These are phyloP conservation scores for Cladosporium phlei DNA, from an alignment of 2,329 filamentous ascomycete species.

Conservation along the genomic window DNA sequence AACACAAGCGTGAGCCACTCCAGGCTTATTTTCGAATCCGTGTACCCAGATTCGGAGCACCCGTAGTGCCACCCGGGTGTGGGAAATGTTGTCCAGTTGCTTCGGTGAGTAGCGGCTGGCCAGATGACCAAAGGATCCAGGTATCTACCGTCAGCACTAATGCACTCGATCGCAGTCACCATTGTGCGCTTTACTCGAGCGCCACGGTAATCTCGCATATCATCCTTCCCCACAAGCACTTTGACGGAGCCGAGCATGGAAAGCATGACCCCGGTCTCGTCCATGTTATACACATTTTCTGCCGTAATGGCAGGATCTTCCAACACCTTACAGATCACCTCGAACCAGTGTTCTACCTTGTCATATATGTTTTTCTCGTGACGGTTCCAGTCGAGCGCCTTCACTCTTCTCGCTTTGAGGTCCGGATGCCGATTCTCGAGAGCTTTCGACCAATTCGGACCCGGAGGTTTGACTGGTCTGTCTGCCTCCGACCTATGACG, in stretches of 20 bases:
- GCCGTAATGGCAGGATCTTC: conserved; percentile 22
- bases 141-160: conserved; percentile 24
- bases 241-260: conserved; percentile 27
- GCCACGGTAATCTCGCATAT: conserved; percentile 24
- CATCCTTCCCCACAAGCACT: conserved; percentile 30
- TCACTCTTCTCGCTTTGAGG: conserved; percentile 24
- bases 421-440: conserved; percentile 24
- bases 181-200: conserved; percentile 24
- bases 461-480: conserved; percentile 14
- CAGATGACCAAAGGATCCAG: conserved; percentile 26
- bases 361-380: conserved; percentile 28
- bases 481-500: conserved; percentile 11
- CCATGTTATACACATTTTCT: conserved; percentile 36
- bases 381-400: conserved; percentile 26
- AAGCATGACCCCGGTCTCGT: conserved; percentile 34
- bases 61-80: conserved; percentile 26
- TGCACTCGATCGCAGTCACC: conserved; percentile 27
- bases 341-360: conserved; percentile 31
- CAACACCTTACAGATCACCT: conserved; percentile 28
- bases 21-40: conserved; percentile 32
- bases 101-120: conserved; percentile 26
- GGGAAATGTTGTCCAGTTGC: conserved; percentile 25
- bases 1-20: conserved; percentile 35
- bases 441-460: conserved; percentile 18
- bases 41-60: conserved; percentile 18